Conservation (phyloP, 1,284 basidiomycete species). For the Ustilago cynodontis region DNA sequence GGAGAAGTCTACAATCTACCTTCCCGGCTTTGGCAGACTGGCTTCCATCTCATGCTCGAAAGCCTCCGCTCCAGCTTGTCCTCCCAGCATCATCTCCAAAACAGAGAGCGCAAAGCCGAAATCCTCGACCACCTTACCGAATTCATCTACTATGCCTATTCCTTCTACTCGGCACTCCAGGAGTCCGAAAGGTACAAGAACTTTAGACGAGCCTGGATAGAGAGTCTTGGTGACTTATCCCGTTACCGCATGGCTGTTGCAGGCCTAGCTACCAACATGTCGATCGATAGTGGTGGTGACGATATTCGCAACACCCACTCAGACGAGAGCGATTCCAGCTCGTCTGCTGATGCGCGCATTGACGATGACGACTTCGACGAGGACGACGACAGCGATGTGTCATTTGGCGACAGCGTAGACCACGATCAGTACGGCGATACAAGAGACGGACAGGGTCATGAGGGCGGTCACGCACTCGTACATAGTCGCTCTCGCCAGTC, state of each 20-base stretch:
- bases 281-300: conserved; percentile 70
- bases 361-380: conserved; percentile 38
- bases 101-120: conserved; percentile 35
- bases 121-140: conserved; percentile 82
- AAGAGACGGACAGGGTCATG: background rate
- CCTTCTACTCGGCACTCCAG: conserved; percentile 88
- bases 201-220: conserved; percentile 89
- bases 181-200: conserved; percentile 81
- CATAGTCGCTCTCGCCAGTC: background rate
- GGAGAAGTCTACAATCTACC: conserved; percentile 95
- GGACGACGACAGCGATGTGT: conserved; percentile 21
- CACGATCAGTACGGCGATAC: conserved; percentile 4
- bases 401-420: background rate
- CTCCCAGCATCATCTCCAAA: conserved; percentile 69
- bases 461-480: background rate
- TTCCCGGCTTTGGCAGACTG: conserved; percentile 89
- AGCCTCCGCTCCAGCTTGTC: conserved; percentile 83
- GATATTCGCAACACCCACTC: conserved; percentile 32
- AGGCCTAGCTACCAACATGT: conserved; percentile 66
- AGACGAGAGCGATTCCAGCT: background rate
- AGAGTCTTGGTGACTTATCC: conserved; percentile 94
- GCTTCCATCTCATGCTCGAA: conserved; percentile 89
- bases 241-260: conserved; percentile 94
- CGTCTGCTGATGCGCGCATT: conserved; percentile 26
- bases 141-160: conserved; percentile 94